Percentiles rank a stretch among this genome's conserved stretches.
phyloP scores from a whole-genome alignment of 73 alveolate species.

The Paramecium sonneborni region DNA sequence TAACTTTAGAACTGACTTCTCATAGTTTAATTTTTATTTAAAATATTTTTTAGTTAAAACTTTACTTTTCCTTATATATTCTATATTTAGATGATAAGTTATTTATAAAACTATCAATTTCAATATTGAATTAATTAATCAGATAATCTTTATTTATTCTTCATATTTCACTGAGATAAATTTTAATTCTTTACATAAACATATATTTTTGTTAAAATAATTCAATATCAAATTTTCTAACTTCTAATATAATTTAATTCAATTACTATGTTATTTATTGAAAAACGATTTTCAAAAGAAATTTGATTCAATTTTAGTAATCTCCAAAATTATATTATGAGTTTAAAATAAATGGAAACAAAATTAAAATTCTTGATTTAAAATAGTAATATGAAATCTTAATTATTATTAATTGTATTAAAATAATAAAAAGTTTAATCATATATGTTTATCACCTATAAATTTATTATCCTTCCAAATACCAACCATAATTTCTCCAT shows the following conservation, averaged over 20 bases:
- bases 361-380: no score
- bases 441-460: not conserved
- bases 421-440: constrained; percentile 2
- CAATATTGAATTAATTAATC: no score
- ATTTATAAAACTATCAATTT: no score
- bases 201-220: no score
- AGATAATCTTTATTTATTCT: no score
- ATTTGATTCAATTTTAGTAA: constrained; percentile 72
- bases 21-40: not conserved
- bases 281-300: not conserved
- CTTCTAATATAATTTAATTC: no score
- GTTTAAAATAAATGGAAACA: no score
- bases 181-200: no score
- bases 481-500: constrained; percentile 54
- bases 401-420: constrained; percentile 67
- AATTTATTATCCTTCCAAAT: constrained; percentile 48
- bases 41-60: not conserved
- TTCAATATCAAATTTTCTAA: no score
- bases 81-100: not conserved
- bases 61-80: not conserved
- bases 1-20: not conserved
- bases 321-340: no score
- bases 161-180: no score
- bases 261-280: not conserved
- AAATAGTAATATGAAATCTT: constrained; percentile 68